These are phyloP conservation scores for Castanea sativa DNA, from an alignment of 306 rosid species.

Conservation along the genomic window DNA sequence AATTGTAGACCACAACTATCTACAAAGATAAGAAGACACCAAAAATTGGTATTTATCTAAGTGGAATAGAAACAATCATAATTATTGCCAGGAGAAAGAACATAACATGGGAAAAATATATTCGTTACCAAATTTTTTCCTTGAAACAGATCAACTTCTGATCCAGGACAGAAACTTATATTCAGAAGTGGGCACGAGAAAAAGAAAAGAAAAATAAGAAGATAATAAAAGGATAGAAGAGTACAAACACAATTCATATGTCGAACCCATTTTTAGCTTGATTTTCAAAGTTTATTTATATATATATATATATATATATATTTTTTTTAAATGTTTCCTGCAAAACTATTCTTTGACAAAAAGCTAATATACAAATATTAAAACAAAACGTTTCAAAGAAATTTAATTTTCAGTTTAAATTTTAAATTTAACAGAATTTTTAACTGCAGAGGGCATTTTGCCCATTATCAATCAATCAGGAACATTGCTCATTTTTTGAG, in stretches of 20 bases:
- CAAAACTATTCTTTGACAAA: neutral
- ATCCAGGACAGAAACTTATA: slow-evolving; percentile 49
- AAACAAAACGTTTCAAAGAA: no score
- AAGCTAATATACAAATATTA: no score
- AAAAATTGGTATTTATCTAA: slow-evolving; percentile 11
- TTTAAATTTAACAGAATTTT: no score
- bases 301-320: no score
- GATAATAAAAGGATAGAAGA: neutral
- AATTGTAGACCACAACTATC: slow-evolving; percentile 45
- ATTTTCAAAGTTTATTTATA: neutral
- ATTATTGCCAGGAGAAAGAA: neutral
- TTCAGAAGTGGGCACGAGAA: slow-evolving; percentile 54
- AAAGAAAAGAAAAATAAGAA: neutral
- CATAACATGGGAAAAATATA: neutral
- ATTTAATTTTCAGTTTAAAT: no score
- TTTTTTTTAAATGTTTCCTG: neutral
- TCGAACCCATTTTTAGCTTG: neutral
- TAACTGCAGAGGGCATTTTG: no score
- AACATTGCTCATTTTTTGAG: no score
- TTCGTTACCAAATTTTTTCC: slow-evolving; percentile 45
- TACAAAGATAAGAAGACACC: slow-evolving; percentile 24
- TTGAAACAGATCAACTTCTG: slow-evolving; percentile 49
- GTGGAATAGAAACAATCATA: neutral
- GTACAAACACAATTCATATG: neutral
- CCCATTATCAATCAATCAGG: no score